Base-by-base conservation (phyloP, 495 filamentous ascomycete genomes). In the Xylaria flabelliformis region DNA sequence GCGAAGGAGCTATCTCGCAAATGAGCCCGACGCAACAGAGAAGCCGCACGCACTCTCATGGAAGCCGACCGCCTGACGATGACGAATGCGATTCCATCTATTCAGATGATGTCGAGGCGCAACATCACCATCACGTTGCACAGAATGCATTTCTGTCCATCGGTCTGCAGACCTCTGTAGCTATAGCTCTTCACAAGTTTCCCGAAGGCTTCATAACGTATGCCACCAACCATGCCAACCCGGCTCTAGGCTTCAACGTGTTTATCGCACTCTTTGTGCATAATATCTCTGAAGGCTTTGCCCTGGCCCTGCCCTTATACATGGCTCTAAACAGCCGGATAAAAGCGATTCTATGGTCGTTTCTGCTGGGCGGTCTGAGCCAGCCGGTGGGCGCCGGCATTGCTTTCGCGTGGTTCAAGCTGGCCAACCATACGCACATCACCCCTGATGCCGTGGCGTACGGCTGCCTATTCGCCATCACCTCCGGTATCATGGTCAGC, bases 161-260 rank as follows among this genome's bases (percentile, higher is more conserved):
- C 69, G 94, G 95, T 17, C 87, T 98, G 6, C 96, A 98, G 80
- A 98, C 95, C 0, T 93, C 92, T 10, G 89, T 97, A 63, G 97
- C 96, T 55, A 98, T 99, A 76, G 94, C 96, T 10, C 83, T 99
- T 1, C 96, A 99, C 83, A 99, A 99, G 79, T 91, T 98, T 24
- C 96, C 97, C 4, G 96, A 99, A 82, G 96, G 96, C 36, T 98
- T 99, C 82, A 98, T 99, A 70, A 99, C 97, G 39, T 99, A 96
- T 80, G 95, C 96, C 10, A 98, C 96, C 15, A 99, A 98, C 81
- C 97, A 99, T 73, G 97, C 94, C 41, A 97, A 92, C 76, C 94
- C 96, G 0, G 83, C 85, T 0, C 90, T 99, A 3, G 96, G 97
- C 15, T 87, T 97, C 76, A 90, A 93, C 46, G 93, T 99, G 44